These are phyloP conservation scores for Neoboletus subvelutipes DNA, from an alignment of 768 basidiomycete genomes.

Conservation along the genomic window DNA sequence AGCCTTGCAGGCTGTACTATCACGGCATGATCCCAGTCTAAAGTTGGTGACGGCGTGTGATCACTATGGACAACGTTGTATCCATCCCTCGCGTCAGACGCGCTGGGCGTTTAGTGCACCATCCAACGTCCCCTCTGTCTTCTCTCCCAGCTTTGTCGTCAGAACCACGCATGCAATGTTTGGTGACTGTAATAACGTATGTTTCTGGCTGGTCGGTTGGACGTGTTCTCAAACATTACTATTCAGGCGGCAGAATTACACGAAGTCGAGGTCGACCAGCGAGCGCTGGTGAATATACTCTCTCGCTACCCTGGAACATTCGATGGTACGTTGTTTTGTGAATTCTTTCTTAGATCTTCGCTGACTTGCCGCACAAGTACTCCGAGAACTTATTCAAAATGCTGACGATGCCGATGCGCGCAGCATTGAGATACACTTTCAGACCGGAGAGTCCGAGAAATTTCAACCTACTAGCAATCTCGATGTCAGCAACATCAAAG, in stretches of 20 bases:
- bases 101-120: not conserved
- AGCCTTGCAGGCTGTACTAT: no score
- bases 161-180: not conserved
- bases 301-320: slow-evolving; percentile 19
- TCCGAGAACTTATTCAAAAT: slow-evolving; percentile 57
- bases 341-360: not conserved
- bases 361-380: slow-evolving; percentile 30
- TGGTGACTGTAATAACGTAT: not conserved
- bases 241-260: not conserved
- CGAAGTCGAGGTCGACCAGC: slow-evolving; percentile 19
- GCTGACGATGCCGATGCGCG: slow-evolving; percentile 49
- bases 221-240: not conserved
- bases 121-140: not conserved
- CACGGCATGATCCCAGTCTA: not conserved
- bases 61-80: slow-evolving; percentile 10
- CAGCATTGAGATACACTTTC: slow-evolving; percentile 38
- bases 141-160: not conserved
- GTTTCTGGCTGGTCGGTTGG: not conserved
- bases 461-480: not conserved
- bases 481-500: not conserved
- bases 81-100: not conserved
- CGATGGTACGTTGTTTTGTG: not conserved
- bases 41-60: not conserved
- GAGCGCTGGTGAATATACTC: slow-evolving; percentile 16
- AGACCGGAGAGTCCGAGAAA: slow-evolving; percentile 21